Evolutionary conservation across 495 filamentous ascomycete genomes (phyloP).

Genomic region (Gamarada debralockiae): DNA sequence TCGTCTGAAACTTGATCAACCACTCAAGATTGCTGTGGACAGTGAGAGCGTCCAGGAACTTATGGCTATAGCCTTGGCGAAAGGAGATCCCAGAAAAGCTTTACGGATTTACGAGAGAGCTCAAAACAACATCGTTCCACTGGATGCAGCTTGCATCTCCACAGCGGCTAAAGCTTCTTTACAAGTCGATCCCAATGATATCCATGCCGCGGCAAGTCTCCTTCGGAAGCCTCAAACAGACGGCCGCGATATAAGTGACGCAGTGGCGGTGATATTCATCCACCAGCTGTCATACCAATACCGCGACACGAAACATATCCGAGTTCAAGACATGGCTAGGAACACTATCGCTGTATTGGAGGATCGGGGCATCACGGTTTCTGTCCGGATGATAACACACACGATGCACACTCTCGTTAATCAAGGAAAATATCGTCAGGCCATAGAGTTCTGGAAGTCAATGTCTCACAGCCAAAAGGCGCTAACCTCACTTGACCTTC

Average conservation of each 20-base stretch:
- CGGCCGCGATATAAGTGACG: constrained; percentile 30
- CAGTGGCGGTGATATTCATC: constrained; percentile 29
- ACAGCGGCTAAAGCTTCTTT: constrained; percentile 36
- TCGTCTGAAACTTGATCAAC: not conserved
- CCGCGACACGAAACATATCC: constrained; percentile 8
- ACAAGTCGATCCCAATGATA: constrained; percentile 11
- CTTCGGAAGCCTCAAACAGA: constrained; percentile 29
- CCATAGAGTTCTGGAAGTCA: constrained; percentile 34
- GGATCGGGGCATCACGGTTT: constrained; percentile 25
- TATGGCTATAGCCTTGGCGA: not conserved
- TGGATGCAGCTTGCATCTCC: not conserved
- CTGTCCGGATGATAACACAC: constrained; percentile 30
- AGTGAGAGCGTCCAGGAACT: not conserved
- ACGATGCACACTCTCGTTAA: constrained; percentile 32
- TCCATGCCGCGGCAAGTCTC: constrained; percentile 25
- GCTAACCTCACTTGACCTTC: constrained; percentile 34
- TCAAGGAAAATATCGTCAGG: constrained; percentile 26
- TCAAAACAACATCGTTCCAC: not conserved
- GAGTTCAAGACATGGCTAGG: constrained; percentile 21
- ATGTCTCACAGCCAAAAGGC: constrained; percentile 21
- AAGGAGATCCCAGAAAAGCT: not conserved
- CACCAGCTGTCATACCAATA: constrained; percentile 27
- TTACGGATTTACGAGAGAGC: constrained; percentile 1
- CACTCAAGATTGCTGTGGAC: not conserved
- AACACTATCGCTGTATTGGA: constrained; percentile 28